Evolutionary conservation across 805 yeast genomes (phyloP), one percentile per base, ranked within the genome.

Genomic region (Pichia sporocuriosa): DNA sequence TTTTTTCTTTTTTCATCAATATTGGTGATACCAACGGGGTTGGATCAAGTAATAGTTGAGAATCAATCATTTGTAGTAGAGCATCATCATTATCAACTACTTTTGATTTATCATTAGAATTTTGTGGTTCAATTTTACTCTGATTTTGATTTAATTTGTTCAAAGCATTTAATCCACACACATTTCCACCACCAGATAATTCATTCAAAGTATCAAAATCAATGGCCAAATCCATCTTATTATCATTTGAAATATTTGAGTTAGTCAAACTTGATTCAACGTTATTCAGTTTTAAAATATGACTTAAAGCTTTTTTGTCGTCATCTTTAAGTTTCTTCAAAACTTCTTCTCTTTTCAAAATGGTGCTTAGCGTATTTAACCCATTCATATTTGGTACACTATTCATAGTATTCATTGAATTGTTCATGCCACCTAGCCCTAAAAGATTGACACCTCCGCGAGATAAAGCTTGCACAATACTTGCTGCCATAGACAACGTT

Each of bases 31-130:
- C 39, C 10, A 38, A 19, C 1, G 42, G 42, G 1, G 45, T 43
- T 21, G 42, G 45, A 29, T 43, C 45, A 23, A 43, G 42, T 17
- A 32, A 35, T 22, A 43, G 15, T 32, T 43, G 42, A 3, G 45
- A 30, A 38, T 43, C 45, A 9, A 43, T 43, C 35, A 43, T 29
- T 35, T 38, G 42, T 26, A 43, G 21, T n/a, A 43, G 12, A 9
- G 22, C 42, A 26, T 38, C 42, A 31, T 43, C 45, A 13, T 38
- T 22, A 27, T 42, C 24, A 16, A 2, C 9, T 8, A 10, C 20
- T 6, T 20, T 23, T 24, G 23, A 13, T 3, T 17, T 12, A 21
- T n/a, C n/a, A n/a, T n/a, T n/a, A n/a, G n/a, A n/a, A n/a, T n/a
- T n/a, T n/a, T n/a, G n/a, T n/a, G n/a, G n/a, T n/a, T n/a, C n/a